Conservation (phyloP, 495 filamentous ascomycete genomes). For the Penicillium taxi region DNA sequence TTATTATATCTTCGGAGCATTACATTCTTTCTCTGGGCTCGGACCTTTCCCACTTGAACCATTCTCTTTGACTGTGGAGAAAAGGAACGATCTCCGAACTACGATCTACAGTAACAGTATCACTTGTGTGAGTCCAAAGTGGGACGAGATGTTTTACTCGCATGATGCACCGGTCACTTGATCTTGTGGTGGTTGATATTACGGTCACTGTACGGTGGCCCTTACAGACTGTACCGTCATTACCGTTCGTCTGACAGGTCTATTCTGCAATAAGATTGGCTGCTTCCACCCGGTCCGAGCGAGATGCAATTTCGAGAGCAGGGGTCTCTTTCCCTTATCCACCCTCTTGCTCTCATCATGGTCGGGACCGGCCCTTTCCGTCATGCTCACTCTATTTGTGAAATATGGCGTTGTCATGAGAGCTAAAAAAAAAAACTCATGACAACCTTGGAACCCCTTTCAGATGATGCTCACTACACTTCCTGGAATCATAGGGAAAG, state of each 20-base stretch:
- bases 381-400: conserved; percentile 29
- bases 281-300: conserved; percentile 18
- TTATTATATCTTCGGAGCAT: conserved; percentile 10
- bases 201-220: conserved; percentile 22
- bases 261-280: conserved; percentile 18
- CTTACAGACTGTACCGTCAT: conserved; percentile 22
- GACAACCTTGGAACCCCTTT: too few species aligned
- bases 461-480: too few species aligned
- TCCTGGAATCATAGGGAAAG: too few species aligned
- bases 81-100: conserved; percentile 31
- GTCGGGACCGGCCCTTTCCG: conserved; percentile 39
- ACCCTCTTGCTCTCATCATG: conserved; percentile 10
- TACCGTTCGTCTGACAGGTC: conserved; percentile 27
- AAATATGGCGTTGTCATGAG: too few species aligned
- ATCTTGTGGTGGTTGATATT: conserved; percentile 27
- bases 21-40: conserved; percentile 14
- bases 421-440: too few species aligned
- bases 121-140: conserved; percentile 22
- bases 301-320: conserved; percentile 10
- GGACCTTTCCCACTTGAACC: conserved; percentile 17
- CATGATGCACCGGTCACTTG: conserved; percentile 64
- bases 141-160: conserved; percentile 39
- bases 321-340: conserved; percentile 3
- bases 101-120: conserved; percentile 33
- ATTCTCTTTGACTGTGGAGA: conserved; percentile 29